A percentile compares a stretch with the other conserved stretches of the same genome.
phyloP scores from a whole-genome alignment of 495 filamentous ascomycete genomes.

The Aspergillus indologenus region DNA sequence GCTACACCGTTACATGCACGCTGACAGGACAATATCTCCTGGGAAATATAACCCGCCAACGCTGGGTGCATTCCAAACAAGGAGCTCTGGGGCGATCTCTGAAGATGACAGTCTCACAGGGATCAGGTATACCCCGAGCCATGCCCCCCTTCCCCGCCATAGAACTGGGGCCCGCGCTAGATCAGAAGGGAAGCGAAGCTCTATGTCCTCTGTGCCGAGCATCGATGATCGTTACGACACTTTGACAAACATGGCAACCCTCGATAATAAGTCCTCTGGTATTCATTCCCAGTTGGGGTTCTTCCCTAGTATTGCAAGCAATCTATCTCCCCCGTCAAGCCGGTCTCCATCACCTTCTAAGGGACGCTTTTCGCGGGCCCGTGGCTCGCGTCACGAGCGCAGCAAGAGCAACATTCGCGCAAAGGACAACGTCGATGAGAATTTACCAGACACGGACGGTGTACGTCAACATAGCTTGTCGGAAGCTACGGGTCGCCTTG shows the following conservation, averaged over 20 bases:
- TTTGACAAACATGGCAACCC: conserved; percentile 45
- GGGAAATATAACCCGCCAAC: conserved; percentile 12
- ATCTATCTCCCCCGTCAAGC: conserved; percentile 52
- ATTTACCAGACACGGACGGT: conserved; percentile 18
- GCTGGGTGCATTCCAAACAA: neutral
- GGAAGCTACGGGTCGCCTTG: conserved; percentile 10
- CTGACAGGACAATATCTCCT: conserved; percentile 2
- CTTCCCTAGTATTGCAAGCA: conserved; percentile 57
- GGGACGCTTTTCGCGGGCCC: conserved; percentile 43
- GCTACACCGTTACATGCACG: conserved; percentile 9
- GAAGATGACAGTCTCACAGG: conserved; percentile 5
- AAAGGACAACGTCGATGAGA: conserved; percentile 28
- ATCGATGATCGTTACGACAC: conserved; percentile 33
- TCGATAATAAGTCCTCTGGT: conserved; percentile 46
- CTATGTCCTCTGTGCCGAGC: conserved; percentile 39
- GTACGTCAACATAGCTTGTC: conserved; percentile 18
- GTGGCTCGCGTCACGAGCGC: conserved; percentile 42
- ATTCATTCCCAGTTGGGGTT: conserved; percentile 44
- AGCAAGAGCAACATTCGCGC: conserved; percentile 39
- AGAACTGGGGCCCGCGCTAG: conserved; percentile 3
- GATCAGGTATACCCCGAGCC: conserved; percentile 2
- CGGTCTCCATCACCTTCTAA: conserved; percentile 51
- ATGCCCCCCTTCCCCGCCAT: neutral
- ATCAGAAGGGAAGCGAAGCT: conserved; percentile 22
- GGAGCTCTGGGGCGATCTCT: neutral